Conservation (phyloP, 106 monocot species). For the Acanthochlamys bracteata region DNA sequence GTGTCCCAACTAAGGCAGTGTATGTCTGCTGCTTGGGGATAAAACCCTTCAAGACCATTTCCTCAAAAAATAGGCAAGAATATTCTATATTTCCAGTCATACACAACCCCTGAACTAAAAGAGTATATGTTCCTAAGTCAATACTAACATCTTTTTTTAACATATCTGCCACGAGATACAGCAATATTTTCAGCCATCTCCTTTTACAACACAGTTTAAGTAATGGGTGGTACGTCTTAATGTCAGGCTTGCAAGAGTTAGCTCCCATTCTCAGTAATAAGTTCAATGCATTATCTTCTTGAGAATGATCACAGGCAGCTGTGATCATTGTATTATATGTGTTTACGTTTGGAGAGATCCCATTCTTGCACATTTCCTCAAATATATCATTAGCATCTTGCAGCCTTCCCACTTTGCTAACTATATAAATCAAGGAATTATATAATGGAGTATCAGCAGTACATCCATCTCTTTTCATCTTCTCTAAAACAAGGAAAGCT, state of each 20-base stretch:
- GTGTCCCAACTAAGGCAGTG: constrained; percentile 33
- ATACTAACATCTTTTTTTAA: constrained; percentile 56
- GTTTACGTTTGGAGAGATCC: constrained; percentile 38
- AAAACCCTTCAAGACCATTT: constrained; percentile 72
- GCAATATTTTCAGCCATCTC: constrained; percentile 46
- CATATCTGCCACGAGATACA: constrained; percentile 66
- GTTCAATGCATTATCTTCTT: constrained; percentile 48
- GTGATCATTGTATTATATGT: constrained; percentile 86
- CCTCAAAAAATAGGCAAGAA: constrained; percentile 69
- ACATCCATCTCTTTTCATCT: constrained; percentile 52
- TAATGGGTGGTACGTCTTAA: constrained; percentile 55
- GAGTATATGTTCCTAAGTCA: constrained; percentile 68
- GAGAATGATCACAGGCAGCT: constrained; percentile 47
- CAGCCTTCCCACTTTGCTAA: constrained; percentile 41
- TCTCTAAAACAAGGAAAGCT: constrained; percentile 50
- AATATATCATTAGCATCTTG: constrained; percentile 49
- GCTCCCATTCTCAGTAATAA: constrained; percentile 53
- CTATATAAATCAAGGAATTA: constrained; percentile 75
- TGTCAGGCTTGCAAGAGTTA: constrained; percentile 50
- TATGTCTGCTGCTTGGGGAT: constrained; percentile 39
- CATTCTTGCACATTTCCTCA: constrained; percentile 52
- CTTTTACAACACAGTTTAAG: constrained; percentile 61
- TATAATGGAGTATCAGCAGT: constrained; percentile 62
- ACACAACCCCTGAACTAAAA: constrained; percentile 63
- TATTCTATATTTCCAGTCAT: constrained; percentile 35